A percentile compares a stretch with the other conserved stretches of the same genome.
Evolutionary conservation across 2,329 filamentous ascomycete species (phyloP).

Genomic region (Pyrenochaeta sp.): DNA sequence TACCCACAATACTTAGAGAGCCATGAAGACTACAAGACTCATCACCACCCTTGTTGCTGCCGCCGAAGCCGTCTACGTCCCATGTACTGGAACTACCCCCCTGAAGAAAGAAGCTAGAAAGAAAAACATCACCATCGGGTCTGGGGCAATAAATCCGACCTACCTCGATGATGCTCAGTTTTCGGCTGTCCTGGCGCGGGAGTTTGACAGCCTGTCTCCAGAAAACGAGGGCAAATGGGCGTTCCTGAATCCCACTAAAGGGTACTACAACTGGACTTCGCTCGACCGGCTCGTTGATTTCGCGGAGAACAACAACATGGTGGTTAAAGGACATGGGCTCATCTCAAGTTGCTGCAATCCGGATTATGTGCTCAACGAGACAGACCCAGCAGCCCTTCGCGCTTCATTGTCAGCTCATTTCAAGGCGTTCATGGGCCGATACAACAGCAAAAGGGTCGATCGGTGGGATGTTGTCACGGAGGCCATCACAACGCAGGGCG

Average conservation of each 20-base stretch:
- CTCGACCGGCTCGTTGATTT: conserved; percentile 5
- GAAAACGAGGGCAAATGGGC: conserved; percentile 13
- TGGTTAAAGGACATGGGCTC: conserved; percentile 11
- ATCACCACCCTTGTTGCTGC: too few species aligned
- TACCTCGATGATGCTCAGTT: conserved; percentile 11
- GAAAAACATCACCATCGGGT: conserved; percentile 6
- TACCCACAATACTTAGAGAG: too few species aligned
- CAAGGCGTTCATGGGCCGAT: conserved; percentile 6
- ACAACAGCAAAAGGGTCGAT: conserved; percentile 3
- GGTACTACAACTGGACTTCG: conserved; percentile 7
- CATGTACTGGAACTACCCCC: conserved; percentile 6
- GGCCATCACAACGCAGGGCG: conserved; percentile 6
- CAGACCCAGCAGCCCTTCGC: conserved; percentile 6
- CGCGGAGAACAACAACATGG: conserved; percentile 8
- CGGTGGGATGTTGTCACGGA: conserved; percentile 14
- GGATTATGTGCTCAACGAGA: conserved; percentile 9
- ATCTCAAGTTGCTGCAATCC: conserved; percentile 16
- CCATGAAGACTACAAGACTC: too few species aligned
- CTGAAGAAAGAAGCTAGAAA: conserved; percentile 2
- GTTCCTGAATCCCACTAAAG: conserved; percentile 3
- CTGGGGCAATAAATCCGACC: conserved; percentile 6
- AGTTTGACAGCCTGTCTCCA: conserved; percentile 13
- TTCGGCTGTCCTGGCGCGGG: conserved; percentile 6
- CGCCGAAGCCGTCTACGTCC: too few species aligned
- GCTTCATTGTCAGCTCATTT: conserved; percentile 13